phyloP scores from a whole-genome alignment of 108 stramenopile genomes.

The Cyclotella atomus region DNA sequence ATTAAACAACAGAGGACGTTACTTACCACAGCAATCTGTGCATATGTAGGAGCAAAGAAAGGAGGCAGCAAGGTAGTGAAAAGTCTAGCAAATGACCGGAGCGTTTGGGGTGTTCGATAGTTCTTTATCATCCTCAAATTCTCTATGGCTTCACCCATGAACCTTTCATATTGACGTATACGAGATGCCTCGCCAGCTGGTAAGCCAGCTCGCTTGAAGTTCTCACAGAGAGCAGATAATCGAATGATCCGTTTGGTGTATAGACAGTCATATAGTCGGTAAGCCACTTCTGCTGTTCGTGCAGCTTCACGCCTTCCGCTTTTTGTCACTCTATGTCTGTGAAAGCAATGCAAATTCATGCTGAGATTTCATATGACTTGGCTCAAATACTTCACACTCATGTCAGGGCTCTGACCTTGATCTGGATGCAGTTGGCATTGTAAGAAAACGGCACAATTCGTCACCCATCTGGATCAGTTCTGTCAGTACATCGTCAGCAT shows the following conservation, averaged over 20 bases:
- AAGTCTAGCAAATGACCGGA: conserved; percentile 72
- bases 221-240: conserved; percentile 52
- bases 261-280: conserved; percentile 52
- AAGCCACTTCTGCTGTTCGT: conserved; percentile 46
- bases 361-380: too few relatives aligned
- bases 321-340: conserved; percentile 57
- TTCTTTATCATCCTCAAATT: conserved; percentile 69
- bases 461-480: conserved; percentile 56
- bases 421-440: conserved; percentile 60
- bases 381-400: too few relatives aligned
- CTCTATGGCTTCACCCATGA: conserved; percentile 57
- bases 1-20: too few relatives aligned
- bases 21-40: conserved; percentile 56
- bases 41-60: conserved; percentile 77
- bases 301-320: conserved; percentile 55
- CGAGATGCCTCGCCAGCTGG: conserved; percentile 73
- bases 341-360: background rate
- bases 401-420: conserved; percentile 40
- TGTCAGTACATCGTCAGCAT: conserved; percentile 55
- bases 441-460: conserved; percentile 64
- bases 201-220: conserved; percentile 64
- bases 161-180: conserved; percentile 76
- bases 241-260: conserved; percentile 46
- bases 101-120: conserved; percentile 81
- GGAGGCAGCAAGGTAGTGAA: conserved; percentile 72